Conservation (phyloP, 2,329 filamentous ascomycete genomes). For the Diaporthe citrichinensis region DNA sequence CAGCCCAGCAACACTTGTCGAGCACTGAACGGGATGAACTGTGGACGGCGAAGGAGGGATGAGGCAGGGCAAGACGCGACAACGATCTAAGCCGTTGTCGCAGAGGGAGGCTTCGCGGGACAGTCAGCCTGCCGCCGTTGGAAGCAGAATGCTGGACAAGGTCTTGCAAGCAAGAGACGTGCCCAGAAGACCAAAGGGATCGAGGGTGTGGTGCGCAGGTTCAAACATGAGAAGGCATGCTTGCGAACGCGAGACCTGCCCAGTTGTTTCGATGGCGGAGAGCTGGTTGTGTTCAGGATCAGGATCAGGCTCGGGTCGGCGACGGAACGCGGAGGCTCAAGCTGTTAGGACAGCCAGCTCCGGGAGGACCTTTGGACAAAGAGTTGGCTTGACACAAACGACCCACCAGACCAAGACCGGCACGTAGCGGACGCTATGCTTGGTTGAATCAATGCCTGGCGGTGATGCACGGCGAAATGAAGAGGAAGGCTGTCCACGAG, state of each 20-base stretch:
- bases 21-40: constrained; percentile 33
- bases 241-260: not conserved
- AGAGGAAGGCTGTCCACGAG: constrained; percentile 3
- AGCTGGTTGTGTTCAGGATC: not conserved
- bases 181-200: constrained; percentile 1
- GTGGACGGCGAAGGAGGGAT: not conserved
- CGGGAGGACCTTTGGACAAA: constrained; percentile 14
- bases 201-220: not conserved
- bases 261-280: not conserved
- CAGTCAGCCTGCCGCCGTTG: not conserved
- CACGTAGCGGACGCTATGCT: not conserved
- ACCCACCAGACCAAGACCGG: not conserved
- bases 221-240: constrained; percentile 14
- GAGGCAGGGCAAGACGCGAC: constrained; percentile 32
- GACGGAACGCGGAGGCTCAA: constrained; percentile 14
- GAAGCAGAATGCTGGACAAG: constrained; percentile 4
- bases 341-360: constrained; percentile 11
- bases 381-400: constrained; percentile 6
- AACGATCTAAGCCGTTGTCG: constrained; percentile 40
- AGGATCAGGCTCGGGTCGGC: not conserved
- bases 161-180: constrained; percentile 17
- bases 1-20: constrained; percentile 42
- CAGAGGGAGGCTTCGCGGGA: constrained; percentile 3
- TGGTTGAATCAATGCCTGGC: not conserved
- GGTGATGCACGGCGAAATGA: constrained; percentile 24